Conservation (phyloP, 805 yeast genomes). For the Metschnikowia vanudenii region DNA sequence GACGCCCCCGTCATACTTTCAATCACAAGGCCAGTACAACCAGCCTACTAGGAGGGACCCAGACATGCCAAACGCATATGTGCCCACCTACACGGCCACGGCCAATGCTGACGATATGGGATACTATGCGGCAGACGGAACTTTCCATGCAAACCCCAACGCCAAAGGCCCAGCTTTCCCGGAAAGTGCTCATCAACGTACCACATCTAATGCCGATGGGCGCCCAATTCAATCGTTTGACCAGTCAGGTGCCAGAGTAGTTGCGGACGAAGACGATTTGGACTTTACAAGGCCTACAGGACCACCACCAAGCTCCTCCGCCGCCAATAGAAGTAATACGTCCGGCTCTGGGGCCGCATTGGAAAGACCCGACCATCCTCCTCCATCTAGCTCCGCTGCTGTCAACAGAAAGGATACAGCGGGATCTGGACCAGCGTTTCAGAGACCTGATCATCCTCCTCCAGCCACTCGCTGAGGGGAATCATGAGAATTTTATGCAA, state of each 20-base stretch:
- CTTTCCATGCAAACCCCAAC: constrained; percentile 19
- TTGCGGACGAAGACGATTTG: constrained; percentile 4
- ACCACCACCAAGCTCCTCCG: constrained; percentile 5
- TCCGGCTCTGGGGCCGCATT: not conserved
- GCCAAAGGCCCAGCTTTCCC: constrained; percentile 19
- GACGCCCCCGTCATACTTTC: constrained; percentile 77
- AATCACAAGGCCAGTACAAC: constrained; percentile 58
- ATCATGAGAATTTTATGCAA: not conserved
- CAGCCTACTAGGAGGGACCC: constrained; percentile 44
- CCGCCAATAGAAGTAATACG: constrained; percentile 1
- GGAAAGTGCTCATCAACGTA: constrained; percentile 16
- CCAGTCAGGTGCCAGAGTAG: constrained; percentile 1
- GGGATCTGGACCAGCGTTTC: not conserved
- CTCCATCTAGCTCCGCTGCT: not conserved
- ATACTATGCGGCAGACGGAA: constrained; percentile 65
- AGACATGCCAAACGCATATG: constrained; percentile 42
- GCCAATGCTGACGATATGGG: constrained; percentile 78
- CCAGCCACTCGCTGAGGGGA: not conserved
- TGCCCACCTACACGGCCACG: constrained; percentile 66
- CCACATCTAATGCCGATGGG: constrained; percentile 16
- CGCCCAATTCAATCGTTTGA: constrained; percentile 8
- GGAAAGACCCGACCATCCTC: constrained; percentile 15
- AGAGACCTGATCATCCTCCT: constrained; percentile 14
- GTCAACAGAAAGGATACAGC: not conserved
- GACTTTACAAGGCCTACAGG: constrained; percentile 7